Evolutionary conservation across 2,329 filamentous ascomycete species (phyloP).

Genomic region (Diaporthe australafricana): DNA sequence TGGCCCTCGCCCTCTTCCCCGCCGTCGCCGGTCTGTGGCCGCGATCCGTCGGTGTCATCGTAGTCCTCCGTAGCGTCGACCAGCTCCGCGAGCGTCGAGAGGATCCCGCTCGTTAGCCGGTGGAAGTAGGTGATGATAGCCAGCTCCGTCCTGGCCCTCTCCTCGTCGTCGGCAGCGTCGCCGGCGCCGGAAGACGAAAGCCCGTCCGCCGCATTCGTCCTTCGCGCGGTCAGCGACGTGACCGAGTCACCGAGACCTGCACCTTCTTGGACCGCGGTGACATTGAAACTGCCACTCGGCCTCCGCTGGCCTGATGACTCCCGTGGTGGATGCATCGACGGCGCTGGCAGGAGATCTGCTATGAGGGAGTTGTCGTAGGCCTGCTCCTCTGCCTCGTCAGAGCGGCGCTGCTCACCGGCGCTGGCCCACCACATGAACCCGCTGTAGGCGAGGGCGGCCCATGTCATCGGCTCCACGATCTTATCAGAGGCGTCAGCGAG

Average conservation of each 20-base stretch:
- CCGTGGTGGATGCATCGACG: conserved; percentile 40
- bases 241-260: conserved; percentile 57
- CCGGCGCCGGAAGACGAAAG: conserved; percentile 37
- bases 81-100: conserved; percentile 72
- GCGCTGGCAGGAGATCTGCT: conserved; percentile 58
- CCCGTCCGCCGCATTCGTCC: conserved; percentile 38
- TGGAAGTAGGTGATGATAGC: conserved; percentile 86
- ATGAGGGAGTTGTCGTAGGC: conserved; percentile 67
- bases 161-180: conserved; percentile 52
- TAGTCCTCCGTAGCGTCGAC: conserved; percentile 63
- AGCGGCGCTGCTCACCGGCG: conserved; percentile 77
- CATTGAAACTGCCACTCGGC: conserved; percentile 38
- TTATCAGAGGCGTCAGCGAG: conserved; percentile 63
- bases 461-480: conserved; percentile 72
- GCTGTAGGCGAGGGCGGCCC: conserved; percentile 81
- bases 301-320: conserved; percentile 33
- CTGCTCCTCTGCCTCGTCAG: conserved; percentile 69
- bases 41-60: conserved; percentile 46
- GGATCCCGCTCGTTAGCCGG: conserved; percentile 74
- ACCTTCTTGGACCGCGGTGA: conserved; percentile 43
- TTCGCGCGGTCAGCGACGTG: conserved; percentile 55
- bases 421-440: conserved; percentile 94
- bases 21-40: conserved; percentile 45
- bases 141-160: conserved; percentile 69
- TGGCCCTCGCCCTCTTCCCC: conserved; percentile 43